Evolutionary conservation across 352 stramenopile species (phyloP).

Genomic region (Pythium dissotocum): DNA sequence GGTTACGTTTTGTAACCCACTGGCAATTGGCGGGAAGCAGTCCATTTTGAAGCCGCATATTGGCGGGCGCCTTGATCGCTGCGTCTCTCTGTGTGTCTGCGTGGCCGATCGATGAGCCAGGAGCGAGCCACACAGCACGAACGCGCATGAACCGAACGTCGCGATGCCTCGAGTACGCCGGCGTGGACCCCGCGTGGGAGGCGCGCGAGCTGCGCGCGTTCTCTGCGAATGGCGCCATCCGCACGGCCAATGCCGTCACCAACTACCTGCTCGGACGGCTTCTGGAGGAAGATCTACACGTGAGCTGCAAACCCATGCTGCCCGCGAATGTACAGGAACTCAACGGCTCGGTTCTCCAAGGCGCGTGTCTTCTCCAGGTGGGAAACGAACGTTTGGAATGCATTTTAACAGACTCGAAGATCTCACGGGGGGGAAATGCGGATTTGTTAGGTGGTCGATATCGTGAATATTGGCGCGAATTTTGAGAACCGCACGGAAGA

Average conservation of each 20-base stretch:
- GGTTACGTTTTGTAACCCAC: slow-evolving; percentile 6
- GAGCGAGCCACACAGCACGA: background rate
- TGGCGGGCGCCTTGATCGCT: background rate
- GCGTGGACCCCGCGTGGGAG: slow-evolving; percentile 60
- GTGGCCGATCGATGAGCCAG: slow-evolving; percentile 12
- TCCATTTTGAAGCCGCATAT: slow-evolving; percentile 17
- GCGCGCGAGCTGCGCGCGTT: slow-evolving; percentile 33
- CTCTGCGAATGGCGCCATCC: slow-evolving; percentile 14
- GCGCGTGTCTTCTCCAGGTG: slow-evolving; percentile 77
- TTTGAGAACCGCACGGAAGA: slow-evolving; percentile 73
- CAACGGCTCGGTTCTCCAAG: slow-evolving; percentile 56
- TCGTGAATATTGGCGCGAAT: slow-evolving; percentile 79
- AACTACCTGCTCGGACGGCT: slow-evolving; percentile 54
- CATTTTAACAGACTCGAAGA: background rate
- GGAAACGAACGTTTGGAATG: background rate
- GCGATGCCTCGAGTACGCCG: slow-evolving; percentile 52
- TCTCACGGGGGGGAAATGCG: background rate
- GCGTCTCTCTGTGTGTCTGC: background rate
- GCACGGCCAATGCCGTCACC: slow-evolving; percentile 14
- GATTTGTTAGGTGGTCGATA: slow-evolving; percentile 60
- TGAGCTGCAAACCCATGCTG: slow-evolving; percentile 66
- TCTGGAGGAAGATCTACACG: slow-evolving; percentile 62
- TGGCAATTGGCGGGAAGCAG: slow-evolving; percentile 17
- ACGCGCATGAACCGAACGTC: slow-evolving; percentile 21
- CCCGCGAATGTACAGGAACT: slow-evolving; percentile 46